phyloP scores from a whole-genome alignment of 2,329 filamentous ascomycete species.

The Colletotrichum siamense region DNA sequence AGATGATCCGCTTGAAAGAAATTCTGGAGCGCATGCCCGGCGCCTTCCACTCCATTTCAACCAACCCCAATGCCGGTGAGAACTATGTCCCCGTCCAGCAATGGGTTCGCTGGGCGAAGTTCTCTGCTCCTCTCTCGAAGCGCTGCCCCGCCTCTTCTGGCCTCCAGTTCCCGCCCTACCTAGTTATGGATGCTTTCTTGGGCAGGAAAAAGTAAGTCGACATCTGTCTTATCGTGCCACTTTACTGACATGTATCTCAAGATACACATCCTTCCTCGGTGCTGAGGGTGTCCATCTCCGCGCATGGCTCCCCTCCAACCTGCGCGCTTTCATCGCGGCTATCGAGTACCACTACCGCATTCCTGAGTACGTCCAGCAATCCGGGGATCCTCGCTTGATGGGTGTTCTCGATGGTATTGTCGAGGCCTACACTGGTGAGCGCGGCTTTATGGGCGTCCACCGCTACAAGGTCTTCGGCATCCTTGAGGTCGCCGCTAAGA shows the following conservation, averaged over 20 bases:
- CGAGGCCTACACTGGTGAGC: conserved; percentile 59
- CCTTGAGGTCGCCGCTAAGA: conserved; percentile 59
- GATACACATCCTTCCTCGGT: conserved; percentile 56
- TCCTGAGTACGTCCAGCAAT: conserved; percentile 56
- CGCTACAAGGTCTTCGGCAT: conserved; percentile 62
- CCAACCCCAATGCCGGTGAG: conserved; percentile 56
- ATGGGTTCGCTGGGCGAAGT: conserved; percentile 56
- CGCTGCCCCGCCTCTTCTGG: conserved; percentile 56
- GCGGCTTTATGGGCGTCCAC: conserved; percentile 61
- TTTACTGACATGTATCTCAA: not conserved
- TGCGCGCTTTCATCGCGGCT: conserved; percentile 59
- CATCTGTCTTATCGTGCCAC: accelerated
- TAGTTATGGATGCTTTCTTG: conserved; percentile 61
- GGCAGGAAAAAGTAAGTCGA: conserved; percentile 46
- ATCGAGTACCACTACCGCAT: conserved; percentile 60
- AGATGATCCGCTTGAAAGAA: conserved; percentile 57
- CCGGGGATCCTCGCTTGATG: conserved; percentile 53
- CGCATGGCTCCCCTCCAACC: conserved; percentile 59
- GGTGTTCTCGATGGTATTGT: conserved; percentile 60
- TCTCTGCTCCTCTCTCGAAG: conserved; percentile 55
- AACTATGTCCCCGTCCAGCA: conserved; percentile 54
- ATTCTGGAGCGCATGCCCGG: conserved; percentile 58
- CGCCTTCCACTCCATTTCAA: conserved; percentile 59
- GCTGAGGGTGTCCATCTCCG: conserved; percentile 56
- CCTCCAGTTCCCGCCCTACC: conserved; percentile 56